phyloP scores from a whole-genome alignment of 192 early-diverging fungal species.

The Cladochytrium replicatum region DNA sequence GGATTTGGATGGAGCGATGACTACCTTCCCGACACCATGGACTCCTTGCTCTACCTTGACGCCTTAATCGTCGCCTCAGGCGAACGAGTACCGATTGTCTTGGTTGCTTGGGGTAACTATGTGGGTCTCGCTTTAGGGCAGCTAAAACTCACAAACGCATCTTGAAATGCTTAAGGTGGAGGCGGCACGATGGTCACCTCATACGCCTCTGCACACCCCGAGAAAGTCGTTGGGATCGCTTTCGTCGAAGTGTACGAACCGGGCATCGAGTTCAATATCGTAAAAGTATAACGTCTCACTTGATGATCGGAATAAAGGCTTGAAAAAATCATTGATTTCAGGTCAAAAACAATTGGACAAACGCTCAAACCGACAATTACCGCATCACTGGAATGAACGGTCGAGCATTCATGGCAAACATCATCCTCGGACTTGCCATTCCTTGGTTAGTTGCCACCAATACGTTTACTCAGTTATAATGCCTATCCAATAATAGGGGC shows the following conservation, averaged over 20 bases:
- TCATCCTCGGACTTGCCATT: neutral
- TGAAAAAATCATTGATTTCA: too few species aligned
- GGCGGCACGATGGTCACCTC: neutral
- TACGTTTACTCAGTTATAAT: too few species aligned
- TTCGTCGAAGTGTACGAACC: neutral
- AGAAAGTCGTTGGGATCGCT: neutral
- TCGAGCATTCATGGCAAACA: neutral
- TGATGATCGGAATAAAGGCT: too few species aligned
- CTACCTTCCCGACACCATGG: neutral
- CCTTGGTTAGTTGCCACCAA: too few species aligned
- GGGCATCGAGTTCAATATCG: neutral
- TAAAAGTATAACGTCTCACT: too few species aligned
- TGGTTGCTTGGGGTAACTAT: neutral
- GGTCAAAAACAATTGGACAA: neutral
- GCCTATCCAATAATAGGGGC: too few species aligned
- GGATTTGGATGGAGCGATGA: neutral
- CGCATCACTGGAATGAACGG: too few species aligned
- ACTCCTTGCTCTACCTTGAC: neutral
- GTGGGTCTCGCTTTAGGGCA: too few species aligned
- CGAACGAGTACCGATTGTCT: neutral
- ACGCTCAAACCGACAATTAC: too few species aligned
- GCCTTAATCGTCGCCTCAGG: neutral
- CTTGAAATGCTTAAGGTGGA: too few species aligned
- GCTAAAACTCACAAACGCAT: too few species aligned
- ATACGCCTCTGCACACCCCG: neutral